These are phyloP conservation scores for Triangularia verruculosa DNA, from an alignment of 2,329 filamentous ascomycete genomes.

Conservation along the genomic window DNA sequence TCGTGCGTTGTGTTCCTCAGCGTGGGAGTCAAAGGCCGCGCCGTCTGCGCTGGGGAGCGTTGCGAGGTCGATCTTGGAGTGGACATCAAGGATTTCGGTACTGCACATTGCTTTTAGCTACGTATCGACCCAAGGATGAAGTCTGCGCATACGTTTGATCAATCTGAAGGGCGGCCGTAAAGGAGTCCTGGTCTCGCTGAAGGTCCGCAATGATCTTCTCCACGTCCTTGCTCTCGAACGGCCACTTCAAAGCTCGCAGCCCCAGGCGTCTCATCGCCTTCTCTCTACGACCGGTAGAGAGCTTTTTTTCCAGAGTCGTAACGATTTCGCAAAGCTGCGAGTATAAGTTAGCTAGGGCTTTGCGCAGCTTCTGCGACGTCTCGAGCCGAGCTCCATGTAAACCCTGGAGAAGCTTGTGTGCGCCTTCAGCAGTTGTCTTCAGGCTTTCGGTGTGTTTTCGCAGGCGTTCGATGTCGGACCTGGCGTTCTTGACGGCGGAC, in stretches of 20 bases:
- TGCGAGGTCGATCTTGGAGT: slow-evolving; percentile 7
- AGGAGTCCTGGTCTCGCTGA: slow-evolving; percentile 7
- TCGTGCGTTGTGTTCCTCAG: slow-evolving; percentile 33
- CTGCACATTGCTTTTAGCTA: no score
- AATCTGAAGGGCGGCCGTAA: slow-evolving; percentile 8
- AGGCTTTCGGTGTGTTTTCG: slow-evolving; percentile 13
- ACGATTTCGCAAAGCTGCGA: slow-evolving; percentile 1
- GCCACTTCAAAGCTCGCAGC: slow-evolving; percentile 17
- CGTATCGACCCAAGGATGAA: neutral
- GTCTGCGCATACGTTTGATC: slow-evolving; percentile 15
- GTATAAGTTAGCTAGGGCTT: slow-evolving; percentile 7
- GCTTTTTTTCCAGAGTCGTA: slow-evolving; percentile 11
- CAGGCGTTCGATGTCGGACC: slow-evolving; percentile 17
- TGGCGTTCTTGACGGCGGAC: slow-evolving; percentile 16
- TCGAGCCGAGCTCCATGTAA: slow-evolving; percentile 13
- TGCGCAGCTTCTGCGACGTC: slow-evolving; percentile 14
- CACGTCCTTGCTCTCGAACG: slow-evolving; percentile 20
- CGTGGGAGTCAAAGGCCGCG: slow-evolving; percentile 36
- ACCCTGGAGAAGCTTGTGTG: slow-evolving; percentile 15
- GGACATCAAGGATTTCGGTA: slow-evolving; percentile 10
- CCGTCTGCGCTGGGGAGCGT: neutral
- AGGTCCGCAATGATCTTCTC: slow-evolving; percentile 16
- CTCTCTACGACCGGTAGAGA: neutral
- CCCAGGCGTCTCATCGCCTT: slow-evolving; percentile 13
- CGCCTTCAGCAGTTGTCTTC: slow-evolving; percentile 10